Conservation (phyloP, 345 rosid species). For the Turritis glabra region DNA sequence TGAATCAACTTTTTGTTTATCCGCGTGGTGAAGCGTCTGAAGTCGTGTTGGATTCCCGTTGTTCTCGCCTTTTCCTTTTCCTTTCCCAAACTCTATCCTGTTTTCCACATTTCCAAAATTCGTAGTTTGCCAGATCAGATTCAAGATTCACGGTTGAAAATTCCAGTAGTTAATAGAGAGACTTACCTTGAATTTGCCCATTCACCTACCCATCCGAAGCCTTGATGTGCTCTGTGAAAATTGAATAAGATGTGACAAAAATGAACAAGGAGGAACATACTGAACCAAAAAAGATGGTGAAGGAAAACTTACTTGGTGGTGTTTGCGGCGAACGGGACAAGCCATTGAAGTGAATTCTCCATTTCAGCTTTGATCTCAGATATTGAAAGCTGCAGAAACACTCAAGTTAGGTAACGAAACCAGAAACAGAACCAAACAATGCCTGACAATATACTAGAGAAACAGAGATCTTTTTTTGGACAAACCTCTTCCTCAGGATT, state of each 20-base stretch:
- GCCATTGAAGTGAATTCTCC: constrained; percentile 86
- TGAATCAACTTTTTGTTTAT: constrained; percentile 59
- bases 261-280: constrained; percentile 7
- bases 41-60: constrained; percentile 56
- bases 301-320: constrained; percentile 67
- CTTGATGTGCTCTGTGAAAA: constrained; percentile 76
- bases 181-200: constrained; percentile 91
- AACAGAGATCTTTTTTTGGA: not conserved
- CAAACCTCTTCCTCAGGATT: constrained; percentile 69
- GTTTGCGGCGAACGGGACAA: constrained; percentile 76
- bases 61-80: constrained; percentile 33
- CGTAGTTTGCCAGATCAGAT: constrained; percentile 1
- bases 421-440: constrained; percentile 4
- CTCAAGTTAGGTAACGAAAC: not conserved
- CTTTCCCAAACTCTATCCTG: constrained; percentile 41
- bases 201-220: constrained; percentile 98
- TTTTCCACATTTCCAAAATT: constrained; percentile 6
- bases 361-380: constrained; percentile 74
- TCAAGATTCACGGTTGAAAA: not conserved
- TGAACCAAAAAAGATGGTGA: constrained; percentile 1
- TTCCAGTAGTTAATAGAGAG: not conserved
- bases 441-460: not conserved
- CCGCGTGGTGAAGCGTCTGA: constrained; percentile 83
- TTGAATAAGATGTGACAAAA: constrained; percentile 15
- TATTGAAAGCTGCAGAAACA: constrained; percentile 56